phyloP scores from a whole-genome alignment of 768 basidiomycete species.

The Gloeophyllum trabeum region DNA sequence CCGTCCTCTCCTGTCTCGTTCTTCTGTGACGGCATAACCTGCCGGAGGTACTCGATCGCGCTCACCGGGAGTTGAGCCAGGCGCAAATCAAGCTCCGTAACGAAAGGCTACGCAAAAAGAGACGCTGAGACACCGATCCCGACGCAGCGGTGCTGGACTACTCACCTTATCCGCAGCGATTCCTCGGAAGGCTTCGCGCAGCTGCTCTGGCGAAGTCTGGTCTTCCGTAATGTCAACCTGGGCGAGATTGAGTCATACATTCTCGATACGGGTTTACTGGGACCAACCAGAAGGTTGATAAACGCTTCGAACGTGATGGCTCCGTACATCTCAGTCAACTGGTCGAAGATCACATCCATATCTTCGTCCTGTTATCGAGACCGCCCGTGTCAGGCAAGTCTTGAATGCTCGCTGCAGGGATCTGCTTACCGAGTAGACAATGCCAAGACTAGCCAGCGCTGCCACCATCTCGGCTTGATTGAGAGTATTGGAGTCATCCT shows the following conservation, averaged over 20 bases:
- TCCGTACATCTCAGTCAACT: slow-evolving; percentile 72
- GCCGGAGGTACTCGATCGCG: slow-evolving; percentile 72
- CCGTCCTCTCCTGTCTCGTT: slow-evolving; percentile 51
- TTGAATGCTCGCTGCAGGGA: not conserved
- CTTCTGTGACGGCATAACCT: slow-evolving; percentile 58
- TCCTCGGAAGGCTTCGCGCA: slow-evolving; percentile 87
- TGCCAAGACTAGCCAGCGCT: slow-evolving; percentile 87
- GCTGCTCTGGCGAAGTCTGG: slow-evolving; percentile 84
- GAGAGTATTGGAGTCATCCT: slow-evolving; percentile 84
- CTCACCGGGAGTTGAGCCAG: slow-evolving; percentile 68
- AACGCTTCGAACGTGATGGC: slow-evolving; percentile 91
- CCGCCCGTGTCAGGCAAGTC: not conserved
- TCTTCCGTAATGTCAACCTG: slow-evolving; percentile 96
- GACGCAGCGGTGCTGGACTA: not conserved
- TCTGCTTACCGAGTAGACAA: slow-evolving; percentile 69
- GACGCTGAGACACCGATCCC: not conserved
- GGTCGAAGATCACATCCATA: slow-evolving; percentile 72
- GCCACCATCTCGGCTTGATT: slow-evolving; percentile 81
- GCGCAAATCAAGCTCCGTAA: slow-evolving; percentile 88
- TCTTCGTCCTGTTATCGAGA: slow-evolving; percentile 59
- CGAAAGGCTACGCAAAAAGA: slow-evolving; percentile 51
- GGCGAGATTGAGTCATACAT: too few relatives aligned
- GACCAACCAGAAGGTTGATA: slow-evolving; percentile 76
- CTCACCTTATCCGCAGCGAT: slow-evolving; percentile 83
- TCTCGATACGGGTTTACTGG: too few relatives aligned